Conservation (phyloP, 2,329 filamentous ascomycete genomes). For the Fusarium sacchari region DNA sequence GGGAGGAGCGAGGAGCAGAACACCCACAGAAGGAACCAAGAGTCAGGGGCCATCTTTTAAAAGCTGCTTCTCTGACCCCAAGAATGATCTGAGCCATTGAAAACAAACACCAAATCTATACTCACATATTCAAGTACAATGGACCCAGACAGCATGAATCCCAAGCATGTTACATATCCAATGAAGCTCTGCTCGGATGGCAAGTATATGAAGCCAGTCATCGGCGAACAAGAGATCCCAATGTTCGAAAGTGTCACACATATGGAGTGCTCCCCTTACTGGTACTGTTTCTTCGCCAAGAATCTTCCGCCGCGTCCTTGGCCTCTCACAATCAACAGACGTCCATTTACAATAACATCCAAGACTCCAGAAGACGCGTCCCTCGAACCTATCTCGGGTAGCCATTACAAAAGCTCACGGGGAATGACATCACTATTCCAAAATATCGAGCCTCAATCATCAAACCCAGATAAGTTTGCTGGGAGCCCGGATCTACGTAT, state of each 20-base stretch:
- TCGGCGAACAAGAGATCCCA: background rate
- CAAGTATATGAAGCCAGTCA: background rate
- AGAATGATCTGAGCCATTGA: background rate
- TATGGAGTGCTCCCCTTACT: background rate
- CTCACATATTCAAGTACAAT: background rate
- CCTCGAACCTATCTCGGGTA: background rate
- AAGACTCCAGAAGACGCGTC: background rate
- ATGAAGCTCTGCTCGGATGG: background rate
- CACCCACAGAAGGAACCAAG: background rate
- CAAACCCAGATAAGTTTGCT: background rate
- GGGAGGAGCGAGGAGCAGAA: background rate
- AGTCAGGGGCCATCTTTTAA: background rate
- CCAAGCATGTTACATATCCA: background rate
- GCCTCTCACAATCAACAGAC: background rate
- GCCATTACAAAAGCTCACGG: background rate
- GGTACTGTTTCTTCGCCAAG: background rate
- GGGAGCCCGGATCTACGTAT: background rate
- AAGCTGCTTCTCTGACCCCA: background rate
- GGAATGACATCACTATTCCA: background rate
- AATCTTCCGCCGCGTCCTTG: background rate
- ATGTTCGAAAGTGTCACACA: background rate
- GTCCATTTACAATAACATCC: background rate
- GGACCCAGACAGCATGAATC: background rate
- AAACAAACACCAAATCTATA: background rate
- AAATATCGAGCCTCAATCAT: background rate